Evolutionary conservation across 805 yeast genomes (phyloP).

Genomic region (Barnettozyma pratensis): DNA sequence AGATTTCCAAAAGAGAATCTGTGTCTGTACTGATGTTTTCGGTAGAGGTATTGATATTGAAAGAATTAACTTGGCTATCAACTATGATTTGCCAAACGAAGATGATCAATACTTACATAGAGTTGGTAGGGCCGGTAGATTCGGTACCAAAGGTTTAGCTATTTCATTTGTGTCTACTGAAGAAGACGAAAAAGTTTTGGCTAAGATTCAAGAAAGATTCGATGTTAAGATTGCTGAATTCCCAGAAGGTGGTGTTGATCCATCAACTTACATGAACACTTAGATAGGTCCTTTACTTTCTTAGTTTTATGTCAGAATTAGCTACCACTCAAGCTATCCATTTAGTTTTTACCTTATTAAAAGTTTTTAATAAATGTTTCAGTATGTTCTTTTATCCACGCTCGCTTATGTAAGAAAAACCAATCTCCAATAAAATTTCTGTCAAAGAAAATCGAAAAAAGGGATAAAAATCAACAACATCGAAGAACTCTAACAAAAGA

Average conservation of each 20-base stretch:
- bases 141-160: conserved; percentile 98
- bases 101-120: conserved; percentile 98
- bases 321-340: too few relatives aligned
- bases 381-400: not conserved
- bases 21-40: conserved; percentile 96
- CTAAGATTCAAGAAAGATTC: conserved; percentile 93
- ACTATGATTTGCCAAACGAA: conserved; percentile 92
- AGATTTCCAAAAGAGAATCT: conserved; percentile 97
- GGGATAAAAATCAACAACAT: not conserved
- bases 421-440: not conserved
- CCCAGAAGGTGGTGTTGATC: conserved; percentile 98
- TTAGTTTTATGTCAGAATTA: too few relatives aligned
- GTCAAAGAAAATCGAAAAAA: not conserved
- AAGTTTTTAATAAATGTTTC: too few relatives aligned
- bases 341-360: too few relatives aligned
- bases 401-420: not conserved
- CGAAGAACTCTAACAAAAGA: not conserved
- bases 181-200: conserved; percentile 86
- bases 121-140: conserved; percentile 99
- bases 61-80: conserved; percentile 96
- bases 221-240: conserved; percentile 92
- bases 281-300: conserved; percentile 26
- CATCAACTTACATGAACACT: conserved; percentile 96
- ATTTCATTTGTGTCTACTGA: conserved; percentile 81
- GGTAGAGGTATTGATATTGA: conserved; percentile 99